Evolutionary conservation across 805 yeast species (phyloP), one percentile per base, ranked within the genome.

Genomic region (Kodamaea kaohsiungensis): DNA sequence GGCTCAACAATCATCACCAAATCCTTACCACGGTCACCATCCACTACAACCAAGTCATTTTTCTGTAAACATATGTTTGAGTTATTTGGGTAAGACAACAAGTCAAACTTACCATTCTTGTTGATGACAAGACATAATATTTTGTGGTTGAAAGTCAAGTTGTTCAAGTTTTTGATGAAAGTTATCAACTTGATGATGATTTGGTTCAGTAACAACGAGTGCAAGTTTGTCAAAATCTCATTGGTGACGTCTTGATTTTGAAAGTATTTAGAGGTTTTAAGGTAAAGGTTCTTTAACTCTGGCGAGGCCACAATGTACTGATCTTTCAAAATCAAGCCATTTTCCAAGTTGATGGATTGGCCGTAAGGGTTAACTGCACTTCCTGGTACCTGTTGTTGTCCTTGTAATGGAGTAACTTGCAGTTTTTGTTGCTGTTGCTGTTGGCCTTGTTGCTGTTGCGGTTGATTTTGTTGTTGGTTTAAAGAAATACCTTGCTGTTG

Each of bases 11-110:
- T 83, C 81, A 85, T 81, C 8, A 86, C 93, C 58, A 89, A 68
- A 67, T 89, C 96, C 62, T 87, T 87, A 27, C 96, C 96, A 57
- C 95, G 76, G 66, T 89, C 96, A 52, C 95, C 96, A 70, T 89
- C 95, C 53, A 87, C 87, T 16, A 88, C 84, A 8, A 88, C 88
- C 63, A 88, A 76, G 68, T 89, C 95, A 53, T 82, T 77, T 46
- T 81, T 76, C 56, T 76, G 79, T 56, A 88, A 72, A 49, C 70
- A 69, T 49, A 88, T 72, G 61, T 87, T 87, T 12, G 91, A 81
- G 61, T 81, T 82, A 55, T 80, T 79, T 2, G 91, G 88, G 35
- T 84, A 81, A 1, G 90, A 84, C 42, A 87, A 75, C 30, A 88
- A 78, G 66, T 89, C 96, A 60, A 86, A 74, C 65, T 86, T 84